These are phyloP conservation scores for barley (Hordeum vulgare) DNA, from an alignment of 176 grass and related monocot species.

Conservation along the genomic window DNA sequence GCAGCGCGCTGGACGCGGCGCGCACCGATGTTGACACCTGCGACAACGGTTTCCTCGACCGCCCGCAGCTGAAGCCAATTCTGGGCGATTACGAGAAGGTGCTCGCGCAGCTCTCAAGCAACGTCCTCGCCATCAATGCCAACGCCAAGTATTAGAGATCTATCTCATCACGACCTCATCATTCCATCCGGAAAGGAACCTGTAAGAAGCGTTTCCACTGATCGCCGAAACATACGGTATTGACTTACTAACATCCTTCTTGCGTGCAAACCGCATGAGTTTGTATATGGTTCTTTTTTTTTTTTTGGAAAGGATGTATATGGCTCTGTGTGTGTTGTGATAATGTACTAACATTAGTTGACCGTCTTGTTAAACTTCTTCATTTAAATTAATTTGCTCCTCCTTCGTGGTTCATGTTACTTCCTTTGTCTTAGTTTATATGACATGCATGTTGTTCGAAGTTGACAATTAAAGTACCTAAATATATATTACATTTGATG, in stretches of 20 bases:
- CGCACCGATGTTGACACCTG: conserved; percentile 38
- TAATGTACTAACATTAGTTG: background rate
- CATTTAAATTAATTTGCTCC: background rate
- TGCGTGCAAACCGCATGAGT: background rate
- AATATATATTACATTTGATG: too few relatives aligned
- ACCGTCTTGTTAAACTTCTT: background rate
- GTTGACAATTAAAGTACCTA: too few relatives aligned
- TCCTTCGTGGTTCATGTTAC: background rate
- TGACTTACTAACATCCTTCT: background rate
- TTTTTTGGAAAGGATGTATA: background rate
- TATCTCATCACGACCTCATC: background rate
- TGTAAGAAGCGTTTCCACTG: background rate
- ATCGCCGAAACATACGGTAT: background rate
- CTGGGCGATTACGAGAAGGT: conserved; percentile 20
- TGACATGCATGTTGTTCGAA: too few relatives aligned
- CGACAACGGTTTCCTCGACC: conserved; percentile 45
- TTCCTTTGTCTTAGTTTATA: too few relatives aligned
- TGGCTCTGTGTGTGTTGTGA: background rate
- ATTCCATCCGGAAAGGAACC: background rate
- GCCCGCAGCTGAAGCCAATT: background rate
- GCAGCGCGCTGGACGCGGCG: conserved; percentile 30
- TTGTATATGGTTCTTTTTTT: background rate
- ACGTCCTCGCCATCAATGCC: conserved; percentile 39
- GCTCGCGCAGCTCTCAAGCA: conserved; percentile 42
- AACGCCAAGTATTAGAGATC: background rate